Base-by-base conservation (phyloP, 306 rosid genomes). In the Corylus heterophylla region DNA sequence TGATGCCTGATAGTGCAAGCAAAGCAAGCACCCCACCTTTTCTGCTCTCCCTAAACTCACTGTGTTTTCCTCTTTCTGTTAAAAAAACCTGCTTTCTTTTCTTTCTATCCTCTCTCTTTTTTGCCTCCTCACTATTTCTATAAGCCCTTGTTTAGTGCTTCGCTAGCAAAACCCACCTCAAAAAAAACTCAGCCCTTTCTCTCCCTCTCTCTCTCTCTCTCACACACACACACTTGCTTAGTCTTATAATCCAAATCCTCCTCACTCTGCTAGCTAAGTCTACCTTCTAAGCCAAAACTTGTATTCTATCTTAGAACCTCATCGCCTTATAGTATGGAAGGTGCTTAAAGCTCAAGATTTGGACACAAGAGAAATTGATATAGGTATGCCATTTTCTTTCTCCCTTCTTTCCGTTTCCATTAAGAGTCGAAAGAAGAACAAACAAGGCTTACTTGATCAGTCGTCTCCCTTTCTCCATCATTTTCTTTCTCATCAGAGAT, bases 1-100 rank as follows among this genome's bases (percentile, higher is more conserved):
- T 70, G 91, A 86, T 88, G 88, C 80, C 89, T 89, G 90, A 80
- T 82, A 84, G 89, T 89, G 90, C 93, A 91, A 89, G 90, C 96
- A 86, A 91, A 91, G 92, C 90, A 88, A 85, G 58, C 85, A 71
- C 80, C 76, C 86, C 76, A 74, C 85, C 16, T 63, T 70, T 82
- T 76, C 62, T 66, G 59, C 35, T 42, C 73, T 75, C 71, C 67
- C 76, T 52, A 69, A 81, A 82, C 85, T 69, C 52, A 22, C 82
- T 47, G 64, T 80, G 69, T 76, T 62, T 74, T 76, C 79, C 87
- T 80, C 81, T 84, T 75, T 85, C 87, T 55, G 77, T 83, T 73
- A 85, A 82, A 87, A 42, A 84, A 86, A 82, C 79, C 83, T 73
- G 58, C 86, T 74, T 78, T 69, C 31, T 69, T 42, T 62, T 48